phyloP scores from a whole-genome alignment of 1,139 yeast species.

The Scheffersomyces segobiensis region DNA sequence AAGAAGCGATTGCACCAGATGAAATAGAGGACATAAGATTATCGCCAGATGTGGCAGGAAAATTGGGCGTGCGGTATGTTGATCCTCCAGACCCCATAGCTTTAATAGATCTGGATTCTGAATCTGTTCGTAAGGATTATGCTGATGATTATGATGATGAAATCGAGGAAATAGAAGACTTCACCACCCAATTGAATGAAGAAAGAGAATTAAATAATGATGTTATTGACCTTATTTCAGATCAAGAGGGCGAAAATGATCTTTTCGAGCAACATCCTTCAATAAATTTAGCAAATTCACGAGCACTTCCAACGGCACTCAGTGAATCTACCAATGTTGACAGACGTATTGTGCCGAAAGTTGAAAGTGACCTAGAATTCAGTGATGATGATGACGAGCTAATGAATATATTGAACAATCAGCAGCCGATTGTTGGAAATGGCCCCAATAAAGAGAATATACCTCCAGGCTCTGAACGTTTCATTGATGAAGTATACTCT shows the following conservation, averaged over 20 bases:
- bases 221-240: slow-evolving; percentile 34
- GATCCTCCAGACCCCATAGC: slow-evolving; percentile 11
- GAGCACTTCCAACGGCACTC: background rate
- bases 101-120: slow-evolving; percentile 7
- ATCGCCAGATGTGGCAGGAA: slow-evolving; percentile 33
- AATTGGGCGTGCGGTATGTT: slow-evolving; percentile 27
- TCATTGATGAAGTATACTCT: slow-evolving; percentile 57
- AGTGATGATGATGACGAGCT: slow-evolving; percentile 42
- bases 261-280: slow-evolving; percentile 1
- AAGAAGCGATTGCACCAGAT: slow-evolving; percentile 8
- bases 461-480: slow-evolving; percentile 36
- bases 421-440: slow-evolving; percentile 10
- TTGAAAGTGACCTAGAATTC: slow-evolving; percentile 31
- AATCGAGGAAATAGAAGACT: slow-evolving; percentile 30
- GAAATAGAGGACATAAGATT: slow-evolving; percentile 29
- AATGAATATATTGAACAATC: slow-evolving; percentile 21
- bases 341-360: background rate
- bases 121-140: slow-evolving; percentile 2
- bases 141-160: slow-evolving; percentile 17
- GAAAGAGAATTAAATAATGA: slow-evolving; percentile 39
- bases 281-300: background rate
- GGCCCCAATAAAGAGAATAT: slow-evolving; percentile 12
- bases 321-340: background rate
- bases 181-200: slow-evolving; percentile 43
- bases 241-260: slow-evolving; percentile 25